A percentile compares a stretch with the other conserved stretches of the same genome.
Conservation (phyloP, 306 rosid species). For the Pueraria montana region DNA sequence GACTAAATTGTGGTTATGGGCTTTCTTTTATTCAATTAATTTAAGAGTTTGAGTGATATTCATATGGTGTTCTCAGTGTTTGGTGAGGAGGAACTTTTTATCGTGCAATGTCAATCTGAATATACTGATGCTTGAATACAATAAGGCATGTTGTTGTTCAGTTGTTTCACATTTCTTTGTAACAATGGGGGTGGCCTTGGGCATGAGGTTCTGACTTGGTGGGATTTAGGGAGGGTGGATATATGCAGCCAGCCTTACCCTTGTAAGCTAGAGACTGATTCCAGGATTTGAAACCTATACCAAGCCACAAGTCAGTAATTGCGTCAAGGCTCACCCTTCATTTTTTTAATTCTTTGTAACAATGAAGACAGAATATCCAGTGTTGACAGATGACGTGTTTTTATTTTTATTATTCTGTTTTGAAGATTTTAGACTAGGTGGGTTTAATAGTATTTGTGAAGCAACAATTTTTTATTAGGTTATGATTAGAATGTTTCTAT, state of each 20-base stretch:
- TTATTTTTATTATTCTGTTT: slow-evolving; percentile 8
- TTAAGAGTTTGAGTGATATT: slow-evolving; percentile 29
- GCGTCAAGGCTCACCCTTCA: background rate
- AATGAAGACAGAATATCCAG: slow-evolving; percentile 21
- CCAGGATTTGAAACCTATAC: background rate
- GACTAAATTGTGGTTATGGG: slow-evolving; percentile 15
- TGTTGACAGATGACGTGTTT: slow-evolving; percentile 17
- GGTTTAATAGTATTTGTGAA: slow-evolving; percentile 26
- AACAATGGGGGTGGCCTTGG: background rate
- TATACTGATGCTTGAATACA: background rate
- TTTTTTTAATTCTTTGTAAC: background rate
- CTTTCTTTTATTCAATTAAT: slow-evolving; percentile 6
- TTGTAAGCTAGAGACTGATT: background rate
- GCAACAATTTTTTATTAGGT: slow-evolving; percentile 33
- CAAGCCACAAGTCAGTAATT: slow-evolving; percentile 5
- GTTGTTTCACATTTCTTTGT: slow-evolving; percentile 15
- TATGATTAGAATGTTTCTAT: slow-evolving; percentile 46
- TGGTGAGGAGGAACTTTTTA: slow-evolving; percentile 1
- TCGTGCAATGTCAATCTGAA: background rate
- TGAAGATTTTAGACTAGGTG: slow-evolving; percentile 8
- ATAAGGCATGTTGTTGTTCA: background rate
- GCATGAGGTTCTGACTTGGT: background rate
- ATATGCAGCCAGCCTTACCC: background rate
- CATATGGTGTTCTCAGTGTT: background rate
- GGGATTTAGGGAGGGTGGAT: background rate